phyloP scores from a whole-genome alignment of 345 rosid species.

The Capsella bursapastoris region DNA sequence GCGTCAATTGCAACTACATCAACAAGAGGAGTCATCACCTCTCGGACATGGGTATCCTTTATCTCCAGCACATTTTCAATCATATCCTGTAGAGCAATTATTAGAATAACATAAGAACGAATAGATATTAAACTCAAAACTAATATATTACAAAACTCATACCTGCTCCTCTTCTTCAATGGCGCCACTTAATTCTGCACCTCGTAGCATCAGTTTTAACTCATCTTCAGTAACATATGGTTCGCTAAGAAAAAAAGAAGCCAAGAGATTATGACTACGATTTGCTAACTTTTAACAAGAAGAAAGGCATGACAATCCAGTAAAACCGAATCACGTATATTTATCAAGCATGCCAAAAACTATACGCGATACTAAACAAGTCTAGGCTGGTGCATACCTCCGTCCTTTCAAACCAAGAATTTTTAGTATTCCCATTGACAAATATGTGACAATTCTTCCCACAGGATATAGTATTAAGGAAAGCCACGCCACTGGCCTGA shows the following conservation, averaged over 20 bases:
- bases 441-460: constrained; percentile 88
- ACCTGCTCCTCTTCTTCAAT: constrained; percentile 99
- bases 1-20: constrained; percentile 98
- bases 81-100: constrained; percentile 76
- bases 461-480: constrained; percentile 94
- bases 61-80: constrained; percentile 99
- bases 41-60: constrained; percentile 95
- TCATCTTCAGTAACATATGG: constrained; percentile 98
- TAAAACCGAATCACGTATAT: neutral
- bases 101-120: constrained; percentile 29
- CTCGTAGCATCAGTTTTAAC: constrained; percentile 91
- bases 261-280: constrained; percentile 7
- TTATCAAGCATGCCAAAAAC: constrained; percentile 4
- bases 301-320: constrained; percentile 29
- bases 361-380: constrained; percentile 20
- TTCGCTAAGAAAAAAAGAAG: constrained; percentile 53
- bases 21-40: constrained; percentile 99
- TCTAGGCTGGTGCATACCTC: constrained; percentile 60
- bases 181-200: constrained; percentile 98
- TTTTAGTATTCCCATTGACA: constrained; percentile 98
- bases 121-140: constrained; percentile 22
- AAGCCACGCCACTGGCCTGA: constrained; percentile 99
- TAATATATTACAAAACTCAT: constrained; percentile 11
- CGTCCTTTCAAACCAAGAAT: constrained; percentile 92
- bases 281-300: constrained; percentile 8